A percentile compares a stretch with the other conserved stretches of the same genome.
Evolutionary conservation across 352 stramenopile genomes (phyloP).

Genomic region (Saprolegnia parasitica): DNA sequence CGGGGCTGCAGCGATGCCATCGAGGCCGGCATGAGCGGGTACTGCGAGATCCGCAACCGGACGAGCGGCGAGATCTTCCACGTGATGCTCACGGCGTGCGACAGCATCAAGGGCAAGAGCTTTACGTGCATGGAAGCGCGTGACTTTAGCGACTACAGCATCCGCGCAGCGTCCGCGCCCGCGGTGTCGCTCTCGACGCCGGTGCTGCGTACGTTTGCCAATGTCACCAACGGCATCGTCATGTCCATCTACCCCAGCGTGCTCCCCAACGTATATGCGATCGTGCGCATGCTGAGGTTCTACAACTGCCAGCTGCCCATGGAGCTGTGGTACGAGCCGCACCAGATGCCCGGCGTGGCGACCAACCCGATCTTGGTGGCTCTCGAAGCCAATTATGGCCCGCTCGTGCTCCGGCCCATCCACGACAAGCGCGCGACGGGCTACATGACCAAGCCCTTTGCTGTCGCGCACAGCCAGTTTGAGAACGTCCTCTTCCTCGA

Average conservation of each 20-base stretch:
- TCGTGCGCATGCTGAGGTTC: conserved; percentile 30
- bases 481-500: conserved; percentile 45
- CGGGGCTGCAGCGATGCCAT: conserved; percentile 59
- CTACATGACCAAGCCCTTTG: conserved; percentile 47
- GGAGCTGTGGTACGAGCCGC: conserved; percentile 32
- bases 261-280: conserved; percentile 31
- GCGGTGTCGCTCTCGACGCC: conserved; percentile 33
- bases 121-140: conserved; percentile 48
- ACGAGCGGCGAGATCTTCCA: conserved; percentile 75
- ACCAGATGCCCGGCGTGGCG: conserved; percentile 26
- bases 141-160: conserved; percentile 39
- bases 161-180: conserved; percentile 29
- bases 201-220: conserved; percentile 38
- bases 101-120: conserved; percentile 51
- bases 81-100: conserved; percentile 71
- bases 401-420: conserved; percentile 24
- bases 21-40: conserved; percentile 63
- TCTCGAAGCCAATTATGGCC: conserved; percentile 12
- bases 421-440: conserved; percentile 31
- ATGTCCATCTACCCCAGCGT: conserved; percentile 33
- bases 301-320: conserved; percentile 29
- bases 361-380: conserved; percentile 29
- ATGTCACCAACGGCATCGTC: conserved; percentile 33
- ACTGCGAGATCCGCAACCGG: conserved; percentile 76
- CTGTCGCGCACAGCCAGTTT: conserved; percentile 38